Evolutionary conservation across 345 rosid species (phyloP).

Genomic region (Sonneratia caseolaris): DNA sequence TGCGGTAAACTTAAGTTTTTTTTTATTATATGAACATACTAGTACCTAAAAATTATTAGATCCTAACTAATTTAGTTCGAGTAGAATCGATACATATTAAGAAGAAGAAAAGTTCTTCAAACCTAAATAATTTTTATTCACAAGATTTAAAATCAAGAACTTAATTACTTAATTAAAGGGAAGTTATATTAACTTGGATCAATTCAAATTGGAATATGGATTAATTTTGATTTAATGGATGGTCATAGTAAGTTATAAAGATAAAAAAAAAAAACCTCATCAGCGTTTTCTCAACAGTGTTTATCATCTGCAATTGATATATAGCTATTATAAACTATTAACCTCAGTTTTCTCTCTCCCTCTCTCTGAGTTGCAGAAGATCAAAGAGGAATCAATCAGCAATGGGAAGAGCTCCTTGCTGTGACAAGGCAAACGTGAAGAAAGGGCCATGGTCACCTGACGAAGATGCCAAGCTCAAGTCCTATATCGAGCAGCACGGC

Average conservation of each 20-base stretch:
- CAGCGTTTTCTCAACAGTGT: background rate
- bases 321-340: slow-evolving; percentile 14
- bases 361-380: slow-evolving; percentile 8
- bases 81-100: too few relatives aligned
- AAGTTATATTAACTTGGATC: too few relatives aligned
- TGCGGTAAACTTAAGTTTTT: too few relatives aligned
- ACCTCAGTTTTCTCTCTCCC: slow-evolving; percentile 2
- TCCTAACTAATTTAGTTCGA: too few relatives aligned
- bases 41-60: too few relatives aligned
- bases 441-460: slow-evolving; percentile 92
- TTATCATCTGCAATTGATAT: background rate
- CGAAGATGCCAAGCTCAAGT: slow-evolving; percentile 70
- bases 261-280: background rate
- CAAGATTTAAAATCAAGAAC: too few relatives aligned
- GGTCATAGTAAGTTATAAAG: background rate
- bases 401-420: slow-evolving; percentile 89
- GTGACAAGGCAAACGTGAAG: slow-evolving; percentile 77
- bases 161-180: too few relatives aligned
- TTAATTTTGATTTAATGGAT: background rate
- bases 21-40: too few relatives aligned
- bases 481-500: slow-evolving; percentile 50
- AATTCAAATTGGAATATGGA: too few relatives aligned
- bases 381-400: slow-evolving; percentile 4
- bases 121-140: too few relatives aligned
- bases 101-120: too few relatives aligned